Conservation (phyloP, 1,284 basidiomycete genomes). For the Pulchroboletus neoregius region DNA sequence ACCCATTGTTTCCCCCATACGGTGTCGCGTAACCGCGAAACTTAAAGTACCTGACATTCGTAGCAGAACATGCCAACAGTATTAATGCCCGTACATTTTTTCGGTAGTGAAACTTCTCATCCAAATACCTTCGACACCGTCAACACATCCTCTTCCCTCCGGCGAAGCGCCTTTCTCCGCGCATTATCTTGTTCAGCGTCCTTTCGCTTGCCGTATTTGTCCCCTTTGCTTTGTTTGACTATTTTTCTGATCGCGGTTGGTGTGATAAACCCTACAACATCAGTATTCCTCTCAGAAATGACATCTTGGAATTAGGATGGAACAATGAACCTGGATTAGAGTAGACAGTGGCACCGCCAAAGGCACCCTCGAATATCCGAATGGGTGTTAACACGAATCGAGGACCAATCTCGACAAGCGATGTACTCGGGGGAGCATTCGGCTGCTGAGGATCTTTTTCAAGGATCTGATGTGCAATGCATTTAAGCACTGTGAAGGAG, state of each 20-base stretch:
- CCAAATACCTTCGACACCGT: constrained; percentile 88
- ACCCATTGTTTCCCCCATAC: constrained; percentile 22
- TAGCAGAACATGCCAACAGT: background rate
- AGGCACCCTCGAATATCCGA: constrained; percentile 97
- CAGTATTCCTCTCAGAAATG: constrained; percentile 7
- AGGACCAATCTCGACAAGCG: constrained; percentile 92
- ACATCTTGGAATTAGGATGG: constrained; percentile 2
- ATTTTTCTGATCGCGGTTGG: constrained; percentile 80
- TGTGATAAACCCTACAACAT: constrained; percentile 78
- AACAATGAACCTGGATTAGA: constrained; percentile 81
- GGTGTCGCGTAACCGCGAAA: constrained; percentile 4
- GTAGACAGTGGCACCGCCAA: constrained; percentile 92
- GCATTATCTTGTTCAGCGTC: constrained; percentile 68
- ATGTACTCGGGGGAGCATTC: constrained; percentile 71
- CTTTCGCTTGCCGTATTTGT: constrained; percentile 79
- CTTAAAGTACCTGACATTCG: constrained; percentile 2
- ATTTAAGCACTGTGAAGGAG: constrained; percentile 1
- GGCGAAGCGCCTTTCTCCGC: constrained; percentile 63
- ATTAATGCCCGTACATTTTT: background rate
- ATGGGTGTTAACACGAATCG: constrained; percentile 97
- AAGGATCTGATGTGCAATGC: constrained; percentile 50
- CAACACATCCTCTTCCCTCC: constrained; percentile 74
- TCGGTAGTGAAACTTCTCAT: constrained; percentile 35
- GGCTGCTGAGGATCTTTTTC: constrained; percentile 77
- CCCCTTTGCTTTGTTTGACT: constrained; percentile 68